Base-by-base conservation (phyloP, 2,329 filamentous ascomycete genomes). In the Aspergillus pseudotamarii region DNA sequence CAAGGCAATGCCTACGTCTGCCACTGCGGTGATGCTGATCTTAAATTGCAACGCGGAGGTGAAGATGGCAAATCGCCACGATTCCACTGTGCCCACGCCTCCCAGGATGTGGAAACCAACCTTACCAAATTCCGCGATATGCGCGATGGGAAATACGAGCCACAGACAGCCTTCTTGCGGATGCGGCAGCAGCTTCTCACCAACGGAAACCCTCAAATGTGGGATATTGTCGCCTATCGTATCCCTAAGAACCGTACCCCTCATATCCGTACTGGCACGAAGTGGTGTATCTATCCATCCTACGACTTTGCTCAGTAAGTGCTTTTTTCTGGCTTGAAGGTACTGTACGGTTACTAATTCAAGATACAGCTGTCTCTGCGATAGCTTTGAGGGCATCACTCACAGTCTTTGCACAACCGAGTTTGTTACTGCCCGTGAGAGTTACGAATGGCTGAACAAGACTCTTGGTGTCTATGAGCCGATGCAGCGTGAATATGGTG, bases 371-470 rank as follows among this genome's bases (percentile, higher is more conserved):
- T 96, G 92, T 77, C 83, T 97, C 26, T 94, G 92, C 71, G 95
- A 98, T 84, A 94, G 91, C 69, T 92, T 97, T 68, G 95, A 99
- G 78, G 86, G 87, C 21, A 96, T 98, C 72, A 94, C 94, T 0
- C 94, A 97, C 81, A 94, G 91, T 16, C 83, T 98, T 23, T 98
- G 94, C 76, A 98, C 95, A 0, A 94, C 91, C 1, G 95, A 98
- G 76, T 97, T 98, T 72, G 88, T 94, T 68, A 87, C 92, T 58
- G 91, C 91, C 23, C 84, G 94, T 63, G 89, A 91, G 54, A 95
- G 92, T 45, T 99, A 98, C 74, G 94, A 98, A 74, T 98, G 88
- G 88, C 83, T 98, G 38, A 92, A 95, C 77, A 89, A 93, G 78
- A 86, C 88, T 12, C 84, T 96, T 16, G 92, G 89, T 41, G 89